These are phyloP conservation scores for Aureobasidium subglaciale DNA, from an alignment of 2,329 filamentous ascomycete genomes.

Conservation along the genomic window DNA sequence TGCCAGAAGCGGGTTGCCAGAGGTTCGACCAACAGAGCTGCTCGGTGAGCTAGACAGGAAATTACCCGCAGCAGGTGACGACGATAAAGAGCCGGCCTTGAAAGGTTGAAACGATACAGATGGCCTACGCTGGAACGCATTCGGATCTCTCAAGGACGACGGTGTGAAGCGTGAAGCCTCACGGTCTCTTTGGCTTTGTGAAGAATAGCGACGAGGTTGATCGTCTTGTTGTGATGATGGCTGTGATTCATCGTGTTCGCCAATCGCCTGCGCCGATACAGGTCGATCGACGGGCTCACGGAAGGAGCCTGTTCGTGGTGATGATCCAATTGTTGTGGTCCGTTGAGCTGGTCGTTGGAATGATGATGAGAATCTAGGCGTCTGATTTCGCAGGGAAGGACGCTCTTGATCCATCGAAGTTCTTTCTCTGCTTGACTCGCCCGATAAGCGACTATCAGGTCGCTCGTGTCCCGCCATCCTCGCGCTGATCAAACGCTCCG, in stretches of 20 bases:
- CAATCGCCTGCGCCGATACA: constrained; percentile 3
- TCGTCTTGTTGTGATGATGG: constrained; percentile 8
- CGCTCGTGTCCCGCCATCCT: constrained; percentile 10
- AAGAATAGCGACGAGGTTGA: background rate
- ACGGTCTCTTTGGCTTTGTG: constrained; percentile 2
- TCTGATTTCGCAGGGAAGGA: background rate
- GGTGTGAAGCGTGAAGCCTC: constrained; percentile 6
- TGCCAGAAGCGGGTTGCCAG: constrained; percentile 23
- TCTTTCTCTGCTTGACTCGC: constrained; percentile 7
- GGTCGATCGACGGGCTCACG: constrained; percentile 15
- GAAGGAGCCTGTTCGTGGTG: constrained; percentile 13
- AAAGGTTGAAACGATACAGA: constrained; percentile 93
- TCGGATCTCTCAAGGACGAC: constrained; percentile 36
- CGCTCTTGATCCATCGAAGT: constrained; percentile 11
- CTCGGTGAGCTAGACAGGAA: constrained; percentile 49
- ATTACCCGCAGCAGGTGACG: constrained; percentile 60
- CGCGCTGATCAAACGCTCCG: constrained; percentile 58
- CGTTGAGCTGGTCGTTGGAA: background rate
- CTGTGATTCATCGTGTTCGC: background rate
- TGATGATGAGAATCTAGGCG: background rate
- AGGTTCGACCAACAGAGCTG: constrained; percentile 37
- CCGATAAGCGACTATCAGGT: background rate
- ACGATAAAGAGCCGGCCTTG: constrained; percentile 91
- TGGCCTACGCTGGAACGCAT: constrained; percentile 55
- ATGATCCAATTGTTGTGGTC: background rate